Conservation (phyloP, 73 alveolate species). For the Symbiodinium pilosum region DNA sequence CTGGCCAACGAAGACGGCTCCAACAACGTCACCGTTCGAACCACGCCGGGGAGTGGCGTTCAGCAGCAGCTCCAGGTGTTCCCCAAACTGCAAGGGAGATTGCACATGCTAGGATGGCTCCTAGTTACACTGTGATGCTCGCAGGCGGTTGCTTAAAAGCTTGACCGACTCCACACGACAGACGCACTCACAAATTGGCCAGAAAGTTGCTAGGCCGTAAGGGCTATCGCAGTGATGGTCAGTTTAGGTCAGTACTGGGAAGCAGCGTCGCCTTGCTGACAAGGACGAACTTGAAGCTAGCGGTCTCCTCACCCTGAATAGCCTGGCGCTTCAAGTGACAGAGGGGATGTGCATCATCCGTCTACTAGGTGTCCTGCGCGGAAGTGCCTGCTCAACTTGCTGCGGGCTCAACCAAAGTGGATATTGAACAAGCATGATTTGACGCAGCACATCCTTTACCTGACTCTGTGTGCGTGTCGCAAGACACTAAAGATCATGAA, state of each 20-base stretch:
- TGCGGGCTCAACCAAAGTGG: no score
- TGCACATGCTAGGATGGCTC: no score
- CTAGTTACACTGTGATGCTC: not conserved
- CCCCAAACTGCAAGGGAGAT: not conserved
- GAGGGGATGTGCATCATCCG: no score
- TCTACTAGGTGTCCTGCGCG: no score
- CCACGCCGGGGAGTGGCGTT: conserved; percentile 46
- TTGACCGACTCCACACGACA: not conserved
- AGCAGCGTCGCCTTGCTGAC: conserved; percentile 13
- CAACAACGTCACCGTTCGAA: conserved; percentile 39
- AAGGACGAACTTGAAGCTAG: conserved; percentile 44
- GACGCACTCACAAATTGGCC: not conserved
- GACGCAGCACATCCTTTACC: no score
- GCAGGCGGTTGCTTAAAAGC: not conserved
- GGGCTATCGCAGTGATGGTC: not conserved
- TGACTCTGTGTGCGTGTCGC: no score
- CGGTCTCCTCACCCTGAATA: conserved; percentile 15
- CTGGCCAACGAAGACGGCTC: conserved; percentile 68
- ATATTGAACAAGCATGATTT: no score
- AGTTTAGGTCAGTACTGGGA: not conserved
- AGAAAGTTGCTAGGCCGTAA: not conserved
- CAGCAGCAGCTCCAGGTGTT: conserved; percentile 50
- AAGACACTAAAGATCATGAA: no score
- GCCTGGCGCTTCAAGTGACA: not conserved
- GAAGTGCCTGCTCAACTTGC: no score